Conservation (phyloP, 495 filamentous ascomycete species). For the Aspergillus biplanus region DNA sequence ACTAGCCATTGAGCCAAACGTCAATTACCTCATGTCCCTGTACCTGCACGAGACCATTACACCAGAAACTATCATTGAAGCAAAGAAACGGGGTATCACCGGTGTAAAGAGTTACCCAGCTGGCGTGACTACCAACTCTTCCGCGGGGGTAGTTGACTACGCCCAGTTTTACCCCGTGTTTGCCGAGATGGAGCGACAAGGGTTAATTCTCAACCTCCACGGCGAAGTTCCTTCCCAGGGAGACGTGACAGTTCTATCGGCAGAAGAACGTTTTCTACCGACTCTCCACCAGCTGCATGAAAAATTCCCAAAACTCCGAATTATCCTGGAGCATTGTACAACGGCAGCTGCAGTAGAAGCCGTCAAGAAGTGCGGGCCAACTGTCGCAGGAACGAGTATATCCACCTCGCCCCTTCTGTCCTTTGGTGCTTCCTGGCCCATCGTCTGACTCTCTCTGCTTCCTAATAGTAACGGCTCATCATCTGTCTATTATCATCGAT, state of each 20-base stretch:
- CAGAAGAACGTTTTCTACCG: conserved; percentile 81
- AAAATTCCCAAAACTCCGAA: conserved; percentile 77
- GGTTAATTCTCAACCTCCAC: conserved; percentile 66
- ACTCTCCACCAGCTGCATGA: conserved; percentile 70
- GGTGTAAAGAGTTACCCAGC: conserved; percentile 66
- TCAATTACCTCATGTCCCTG: conserved; percentile 87
- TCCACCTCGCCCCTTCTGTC: neutral
- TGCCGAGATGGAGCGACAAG: conserved; percentile 71
- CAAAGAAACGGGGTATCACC: conserved; percentile 57
- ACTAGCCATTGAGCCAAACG: conserved; percentile 66
- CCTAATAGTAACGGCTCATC: conserved; percentile 68
- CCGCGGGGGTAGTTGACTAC: conserved; percentile 77
- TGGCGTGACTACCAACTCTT: conserved; percentile 80
- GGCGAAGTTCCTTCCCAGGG: conserved; percentile 58
- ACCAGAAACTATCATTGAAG: conserved; percentile 75
- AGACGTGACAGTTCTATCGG: conserved; percentile 72
- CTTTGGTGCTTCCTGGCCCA: neutral
- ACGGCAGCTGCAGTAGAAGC: conserved; percentile 80
- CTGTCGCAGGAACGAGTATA: conserved; percentile 52
- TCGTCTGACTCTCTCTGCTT: conserved; percentile 4
- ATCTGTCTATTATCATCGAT: conserved; percentile 77
- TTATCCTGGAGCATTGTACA: conserved; percentile 80
- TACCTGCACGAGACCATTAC: conserved; percentile 81
- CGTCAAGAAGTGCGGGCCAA: conserved; percentile 73
- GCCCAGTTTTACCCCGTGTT: conserved; percentile 76